Conservation (phyloP, 192 early-diverging fungal species). For the Backusella liffmaniae region DNA sequence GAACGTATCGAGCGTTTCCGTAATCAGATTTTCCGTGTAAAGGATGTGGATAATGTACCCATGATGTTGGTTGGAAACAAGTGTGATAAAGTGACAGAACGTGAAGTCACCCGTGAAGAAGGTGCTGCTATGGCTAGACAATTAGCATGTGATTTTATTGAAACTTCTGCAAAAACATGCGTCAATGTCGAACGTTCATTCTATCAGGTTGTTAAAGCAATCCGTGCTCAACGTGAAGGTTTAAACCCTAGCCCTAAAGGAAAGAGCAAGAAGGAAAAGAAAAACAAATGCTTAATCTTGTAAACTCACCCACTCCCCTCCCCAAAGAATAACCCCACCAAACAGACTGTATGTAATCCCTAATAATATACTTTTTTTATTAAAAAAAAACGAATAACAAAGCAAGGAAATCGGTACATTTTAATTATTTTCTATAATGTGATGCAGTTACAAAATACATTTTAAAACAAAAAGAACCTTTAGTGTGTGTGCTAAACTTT, state of each 20-base stretch:
- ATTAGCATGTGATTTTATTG: constrained; percentile 77
- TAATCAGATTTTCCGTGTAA: constrained; percentile 84
- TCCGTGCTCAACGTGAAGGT: constrained; percentile 59
- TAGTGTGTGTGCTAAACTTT: background rate
- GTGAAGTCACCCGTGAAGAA: constrained; percentile 80
- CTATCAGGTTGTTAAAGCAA: constrained; percentile 71
- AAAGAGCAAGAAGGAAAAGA: constrained; percentile 15
- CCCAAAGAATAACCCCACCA: background rate
- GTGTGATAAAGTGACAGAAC: constrained; percentile 77
- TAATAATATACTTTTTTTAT: background rate
- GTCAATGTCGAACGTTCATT: constrained; percentile 87
- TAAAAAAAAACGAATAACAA: background rate
- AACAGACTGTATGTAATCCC: background rate
- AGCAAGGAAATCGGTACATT: background rate
- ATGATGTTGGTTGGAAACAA: constrained; percentile 90
- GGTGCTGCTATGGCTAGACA: constrained; percentile 71
- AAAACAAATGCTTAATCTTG: constrained; percentile 9
- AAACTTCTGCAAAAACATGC: constrained; percentile 82
- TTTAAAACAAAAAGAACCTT: background rate
- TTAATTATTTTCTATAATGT: background rate
- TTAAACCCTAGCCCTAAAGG: constrained; percentile 10
- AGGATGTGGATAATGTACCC: constrained; percentile 81
- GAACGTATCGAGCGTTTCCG: constrained; percentile 79
- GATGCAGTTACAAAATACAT: background rate
- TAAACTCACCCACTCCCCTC: background rate